Conservation (phyloP, 345 rosid genomes). For the Stellera chamaejasme region DNA sequence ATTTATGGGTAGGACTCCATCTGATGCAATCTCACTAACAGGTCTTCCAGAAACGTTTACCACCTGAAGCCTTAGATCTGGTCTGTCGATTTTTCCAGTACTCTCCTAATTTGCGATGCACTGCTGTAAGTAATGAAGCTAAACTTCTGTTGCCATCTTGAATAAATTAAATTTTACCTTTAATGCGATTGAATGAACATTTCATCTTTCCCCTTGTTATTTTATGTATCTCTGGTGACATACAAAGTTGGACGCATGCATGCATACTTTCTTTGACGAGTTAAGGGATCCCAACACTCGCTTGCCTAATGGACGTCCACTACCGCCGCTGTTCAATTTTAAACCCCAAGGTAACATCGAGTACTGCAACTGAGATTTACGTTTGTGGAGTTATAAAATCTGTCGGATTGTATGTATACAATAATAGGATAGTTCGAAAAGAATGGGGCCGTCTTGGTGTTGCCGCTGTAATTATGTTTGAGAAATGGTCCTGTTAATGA, state of each 20-base stretch:
- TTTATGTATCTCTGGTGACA: neutral
- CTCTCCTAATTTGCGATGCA: conserved; percentile 62
- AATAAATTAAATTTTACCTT: neutral
- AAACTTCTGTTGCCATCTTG: neutral
- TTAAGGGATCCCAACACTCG: conserved; percentile 82
- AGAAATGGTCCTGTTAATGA: too few relatives aligned
- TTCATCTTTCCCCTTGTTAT: neutral
- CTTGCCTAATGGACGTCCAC: conserved; percentile 90
- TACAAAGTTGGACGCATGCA: conserved; percentile 78
- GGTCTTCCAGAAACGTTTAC: conserved; percentile 64
- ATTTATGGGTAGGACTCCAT: too few relatives aligned
- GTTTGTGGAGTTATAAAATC: too few relatives aligned
- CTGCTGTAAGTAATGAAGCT: conserved; percentile 42
- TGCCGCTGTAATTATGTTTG: too few relatives aligned
- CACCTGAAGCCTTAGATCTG: conserved; percentile 68
- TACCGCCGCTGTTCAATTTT: conserved; percentile 85
- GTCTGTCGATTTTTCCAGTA: conserved; percentile 66
- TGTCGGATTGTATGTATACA: too few relatives aligned
- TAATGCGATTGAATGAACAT: conserved; percentile 4
- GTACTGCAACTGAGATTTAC: too few relatives aligned
- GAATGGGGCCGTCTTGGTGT: too few relatives aligned
- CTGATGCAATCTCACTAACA: conserved; percentile 11
- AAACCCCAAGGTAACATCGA: conserved; percentile 55
- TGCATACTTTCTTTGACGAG: conserved; percentile 88
- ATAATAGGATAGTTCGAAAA: too few relatives aligned